These are phyloP conservation scores for Suillus subaureus DNA, from an alignment of 768 basidiomycete species.

Conservation along the genomic window DNA sequence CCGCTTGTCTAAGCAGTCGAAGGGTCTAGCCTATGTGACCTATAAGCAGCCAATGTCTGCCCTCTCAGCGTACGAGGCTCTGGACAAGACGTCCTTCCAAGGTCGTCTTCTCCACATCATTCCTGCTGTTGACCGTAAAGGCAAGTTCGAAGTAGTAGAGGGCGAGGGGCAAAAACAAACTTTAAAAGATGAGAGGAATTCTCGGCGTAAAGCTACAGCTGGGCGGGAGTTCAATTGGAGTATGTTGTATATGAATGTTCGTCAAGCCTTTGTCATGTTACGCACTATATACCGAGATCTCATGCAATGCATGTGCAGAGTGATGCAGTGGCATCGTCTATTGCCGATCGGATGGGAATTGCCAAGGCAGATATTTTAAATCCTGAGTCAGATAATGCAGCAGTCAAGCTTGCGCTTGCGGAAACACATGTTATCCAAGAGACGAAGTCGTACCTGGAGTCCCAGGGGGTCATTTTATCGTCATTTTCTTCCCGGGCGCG, in stretches of 20 bases:
- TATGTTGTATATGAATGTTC: constrained; percentile 96
- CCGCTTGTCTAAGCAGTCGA: constrained; percentile 44
- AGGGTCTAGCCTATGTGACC: constrained; percentile 65
- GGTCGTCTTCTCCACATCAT: constrained; percentile 90
- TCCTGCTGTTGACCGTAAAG: constrained; percentile 72
- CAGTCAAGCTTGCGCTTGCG: constrained; percentile 93
- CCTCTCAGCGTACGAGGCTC: constrained; percentile 68
- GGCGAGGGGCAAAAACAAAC: constrained; percentile 46
- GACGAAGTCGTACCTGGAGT: constrained; percentile 87
- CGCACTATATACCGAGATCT: constrained; percentile 16
- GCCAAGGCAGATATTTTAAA: constrained; percentile 87
- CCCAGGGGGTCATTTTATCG: constrained; percentile 67
- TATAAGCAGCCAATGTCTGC: constrained; percentile 50
- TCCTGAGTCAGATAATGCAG: constrained; percentile 77
- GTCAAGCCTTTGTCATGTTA: constrained; percentile 38
- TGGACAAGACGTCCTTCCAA: constrained; percentile 87
- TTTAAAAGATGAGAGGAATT: constrained; percentile 59
- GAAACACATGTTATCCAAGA: constrained; percentile 96
- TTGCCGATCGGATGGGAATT: constrained; percentile 87
- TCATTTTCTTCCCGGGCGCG: constrained; percentile 54
- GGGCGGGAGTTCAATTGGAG: constrained; percentile 90
- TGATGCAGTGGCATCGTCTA: constrained; percentile 89
- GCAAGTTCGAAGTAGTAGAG: constrained; percentile 45
- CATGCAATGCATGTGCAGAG: constrained; percentile 52
- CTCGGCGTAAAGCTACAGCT: constrained; percentile 65